These are phyloP conservation scores for Yarrowia yakushimensis DNA, from an alignment of 805 yeast species.

Conservation along the genomic window DNA sequence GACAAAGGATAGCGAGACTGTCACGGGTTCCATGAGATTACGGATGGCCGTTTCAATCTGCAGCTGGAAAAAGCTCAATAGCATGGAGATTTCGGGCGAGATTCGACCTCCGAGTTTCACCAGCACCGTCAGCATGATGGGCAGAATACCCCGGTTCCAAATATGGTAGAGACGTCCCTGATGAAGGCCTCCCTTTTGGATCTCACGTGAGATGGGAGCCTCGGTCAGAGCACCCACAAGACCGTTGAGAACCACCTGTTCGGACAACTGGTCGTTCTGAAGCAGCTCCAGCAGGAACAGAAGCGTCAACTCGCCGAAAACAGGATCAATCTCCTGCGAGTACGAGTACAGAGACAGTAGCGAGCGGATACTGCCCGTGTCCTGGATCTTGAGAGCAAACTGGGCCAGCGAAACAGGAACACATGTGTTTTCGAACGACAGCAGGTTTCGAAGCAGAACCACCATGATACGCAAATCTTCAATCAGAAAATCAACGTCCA, in stretches of 20 bases:
- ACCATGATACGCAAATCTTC: constrained; percentile 65
- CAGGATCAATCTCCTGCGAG: constrained; percentile 62
- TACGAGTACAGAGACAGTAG: constrained; percentile 64
- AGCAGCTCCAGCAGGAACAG: constrained; percentile 67
- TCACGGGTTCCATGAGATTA: constrained; percentile 61
- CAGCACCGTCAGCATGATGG: constrained; percentile 58
- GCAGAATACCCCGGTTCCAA: constrained; percentile 84
- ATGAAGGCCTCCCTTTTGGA: constrained; percentile 60
- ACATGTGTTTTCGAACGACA: constrained; percentile 36
- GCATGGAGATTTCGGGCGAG: constrained; percentile 61
- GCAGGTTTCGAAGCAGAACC: constrained; percentile 59
- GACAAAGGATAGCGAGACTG: constrained; percentile 47
- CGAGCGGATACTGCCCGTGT: constrained; percentile 58
- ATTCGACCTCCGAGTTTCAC: constrained; percentile 61
- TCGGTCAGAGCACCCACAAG: constrained; percentile 65
- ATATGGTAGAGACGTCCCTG: constrained; percentile 56
- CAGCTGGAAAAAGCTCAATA: constrained; percentile 57
- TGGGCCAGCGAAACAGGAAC: constrained; percentile 35
- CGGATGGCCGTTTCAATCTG: constrained; percentile 63
- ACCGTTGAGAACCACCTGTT: constrained; percentile 59
- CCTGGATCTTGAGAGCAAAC: constrained; percentile 51
- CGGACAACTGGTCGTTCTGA: constrained; percentile 59
- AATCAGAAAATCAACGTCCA: constrained; percentile 38
- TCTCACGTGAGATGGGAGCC: constrained; percentile 62
- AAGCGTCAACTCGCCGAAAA: constrained; percentile 69